These are phyloP conservation scores for Tolypocladium inflatum DNA, from an alignment of 2,329 filamentous ascomycete species.

Conservation along the genomic window DNA sequence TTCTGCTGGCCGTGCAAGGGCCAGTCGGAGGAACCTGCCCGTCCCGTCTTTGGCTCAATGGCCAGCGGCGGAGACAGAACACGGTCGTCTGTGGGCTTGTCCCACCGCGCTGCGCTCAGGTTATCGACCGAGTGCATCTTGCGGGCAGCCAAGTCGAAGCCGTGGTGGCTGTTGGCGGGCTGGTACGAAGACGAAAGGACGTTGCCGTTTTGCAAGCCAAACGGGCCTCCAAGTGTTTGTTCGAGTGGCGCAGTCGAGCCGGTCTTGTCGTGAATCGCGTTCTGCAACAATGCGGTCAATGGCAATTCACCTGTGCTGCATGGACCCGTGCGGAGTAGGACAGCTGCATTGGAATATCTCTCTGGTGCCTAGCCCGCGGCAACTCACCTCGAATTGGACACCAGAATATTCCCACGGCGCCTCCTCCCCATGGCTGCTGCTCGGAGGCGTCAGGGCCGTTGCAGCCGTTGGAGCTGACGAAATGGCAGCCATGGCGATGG, in stretches of 20 bases:
- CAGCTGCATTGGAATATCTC: background rate
- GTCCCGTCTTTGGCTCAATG: slow-evolving; percentile 14
- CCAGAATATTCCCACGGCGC: slow-evolving; percentile 32
- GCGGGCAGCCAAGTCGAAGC: slow-evolving; percentile 18
- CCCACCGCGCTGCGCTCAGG: slow-evolving; percentile 13
- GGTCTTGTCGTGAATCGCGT: slow-evolving; percentile 4
- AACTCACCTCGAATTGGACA: slow-evolving; percentile 27
- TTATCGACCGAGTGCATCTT: slow-evolving; percentile 28
- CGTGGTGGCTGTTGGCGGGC: slow-evolving; percentile 7
- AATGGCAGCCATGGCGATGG: slow-evolving; percentile 39
- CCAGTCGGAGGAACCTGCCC: slow-evolving; percentile 6
- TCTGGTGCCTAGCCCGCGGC: background rate
- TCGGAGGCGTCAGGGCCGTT: slow-evolving; percentile 37
- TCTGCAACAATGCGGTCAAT: slow-evolving; percentile 3
- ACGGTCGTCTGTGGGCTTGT: slow-evolving; percentile 12
- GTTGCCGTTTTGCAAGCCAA: slow-evolving; percentile 15
- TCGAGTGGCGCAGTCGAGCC: slow-evolving; percentile 2
- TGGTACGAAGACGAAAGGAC: slow-evolving; percentile 10
- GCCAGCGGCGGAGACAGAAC: slow-evolving; percentile 11
- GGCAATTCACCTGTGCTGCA: background rate
- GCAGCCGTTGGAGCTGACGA: slow-evolving; percentile 35
- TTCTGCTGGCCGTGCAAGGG: slow-evolving; percentile 7
- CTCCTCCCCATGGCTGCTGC: slow-evolving; percentile 38
- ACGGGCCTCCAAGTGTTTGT: slow-evolving; percentile 9
- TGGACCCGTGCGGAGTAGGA: background rate